Evolutionary conservation across 2,329 filamentous ascomycete genomes (phyloP).

Genomic region (Fusarium clavum): DNA sequence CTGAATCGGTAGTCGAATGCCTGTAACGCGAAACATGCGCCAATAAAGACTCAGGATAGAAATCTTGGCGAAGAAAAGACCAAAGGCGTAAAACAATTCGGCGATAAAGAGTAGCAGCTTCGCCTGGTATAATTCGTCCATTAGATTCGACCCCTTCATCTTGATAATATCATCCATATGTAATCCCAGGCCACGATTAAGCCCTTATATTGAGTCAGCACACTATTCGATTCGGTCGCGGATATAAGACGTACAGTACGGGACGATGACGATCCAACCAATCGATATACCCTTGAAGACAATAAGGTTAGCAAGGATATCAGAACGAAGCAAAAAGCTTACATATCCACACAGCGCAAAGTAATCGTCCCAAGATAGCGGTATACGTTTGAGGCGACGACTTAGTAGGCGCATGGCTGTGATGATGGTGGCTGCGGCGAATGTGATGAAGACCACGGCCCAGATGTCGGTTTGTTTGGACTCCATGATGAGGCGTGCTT

Average conservation of each 20-base stretch:
- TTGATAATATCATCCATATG: constrained; percentile 20
- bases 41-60: constrained; percentile 49
- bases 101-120: constrained; percentile 37
- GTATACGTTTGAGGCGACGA: constrained; percentile 30
- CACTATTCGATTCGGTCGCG: neutral
- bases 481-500: constrained; percentile 5
- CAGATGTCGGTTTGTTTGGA: constrained; percentile 32
- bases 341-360: constrained; percentile 40
- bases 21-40: constrained; percentile 47
- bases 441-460: constrained; percentile 32
- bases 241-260: constrained; percentile 28
- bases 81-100: constrained; percentile 47
- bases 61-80: constrained; percentile 46
- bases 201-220: constrained; percentile 26
- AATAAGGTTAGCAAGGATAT: neutral
- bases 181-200: constrained; percentile 31
- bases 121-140: neutral
- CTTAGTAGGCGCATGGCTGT: constrained; percentile 28
- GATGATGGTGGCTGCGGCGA: constrained; percentile 35
- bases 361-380: constrained; percentile 37
- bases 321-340: no score
- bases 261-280: constrained; percentile 35
- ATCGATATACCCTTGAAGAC: constrained; percentile 19
- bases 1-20: constrained; percentile 44
- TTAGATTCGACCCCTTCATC: neutral